These are phyloP conservation scores for Chlamydomonas reinhardtii DNA, from an alignment of 163 green algal genomes.

Conservation along the genomic window DNA sequence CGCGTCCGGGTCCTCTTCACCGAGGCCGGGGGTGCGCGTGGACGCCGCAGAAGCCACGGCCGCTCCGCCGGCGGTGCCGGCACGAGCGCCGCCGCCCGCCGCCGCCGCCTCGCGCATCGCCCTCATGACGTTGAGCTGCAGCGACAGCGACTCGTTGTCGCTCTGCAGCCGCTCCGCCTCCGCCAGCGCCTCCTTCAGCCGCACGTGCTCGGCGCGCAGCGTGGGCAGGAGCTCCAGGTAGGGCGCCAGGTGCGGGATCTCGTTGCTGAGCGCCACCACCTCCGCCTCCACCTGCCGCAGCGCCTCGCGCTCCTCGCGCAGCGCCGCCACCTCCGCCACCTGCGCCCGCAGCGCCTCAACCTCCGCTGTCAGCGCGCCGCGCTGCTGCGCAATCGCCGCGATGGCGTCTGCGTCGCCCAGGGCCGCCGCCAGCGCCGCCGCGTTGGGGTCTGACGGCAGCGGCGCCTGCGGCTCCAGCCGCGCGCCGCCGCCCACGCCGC, in stretches of 20 bases:
- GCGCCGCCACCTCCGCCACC: slow-evolving; percentile 23
- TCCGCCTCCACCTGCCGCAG: slow-evolving; percentile 31
- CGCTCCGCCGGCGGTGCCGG: not conserved
- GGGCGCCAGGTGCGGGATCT: slow-evolving; percentile 44
- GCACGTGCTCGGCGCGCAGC: slow-evolving; percentile 31
- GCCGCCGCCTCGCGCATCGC: slow-evolving; percentile 1
- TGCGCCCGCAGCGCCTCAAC: slow-evolving; percentile 32
- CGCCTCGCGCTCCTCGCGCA: slow-evolving; percentile 23
- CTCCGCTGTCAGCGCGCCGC: slow-evolving; percentile 31
- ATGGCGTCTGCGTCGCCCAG: slow-evolving; percentile 25
- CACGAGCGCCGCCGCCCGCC: slow-evolving; percentile 3
- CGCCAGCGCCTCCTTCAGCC: slow-evolving; percentile 13
- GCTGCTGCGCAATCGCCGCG: slow-evolving; percentile 37
- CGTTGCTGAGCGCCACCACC: slow-evolving; percentile 30
- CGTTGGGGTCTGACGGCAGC: slow-evolving; percentile 4
- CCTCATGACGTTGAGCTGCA: slow-evolving; percentile 41
- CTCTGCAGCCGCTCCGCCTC: slow-evolving; percentile 41
- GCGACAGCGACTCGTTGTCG: slow-evolving; percentile 23
- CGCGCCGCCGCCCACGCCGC: not conserved
- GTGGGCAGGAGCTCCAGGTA: slow-evolving; percentile 44
- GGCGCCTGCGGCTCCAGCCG: slow-evolving; percentile 30
- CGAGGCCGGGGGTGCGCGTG: not conserved
- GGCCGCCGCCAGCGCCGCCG: not conserved
- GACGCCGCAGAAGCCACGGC: not conserved
- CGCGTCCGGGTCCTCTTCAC: not conserved